Evolutionary conservation across 306 rosid genomes (phyloP), one percentile per base, ranked within the genome.

Genomic region (Cicer bijugum): DNA sequence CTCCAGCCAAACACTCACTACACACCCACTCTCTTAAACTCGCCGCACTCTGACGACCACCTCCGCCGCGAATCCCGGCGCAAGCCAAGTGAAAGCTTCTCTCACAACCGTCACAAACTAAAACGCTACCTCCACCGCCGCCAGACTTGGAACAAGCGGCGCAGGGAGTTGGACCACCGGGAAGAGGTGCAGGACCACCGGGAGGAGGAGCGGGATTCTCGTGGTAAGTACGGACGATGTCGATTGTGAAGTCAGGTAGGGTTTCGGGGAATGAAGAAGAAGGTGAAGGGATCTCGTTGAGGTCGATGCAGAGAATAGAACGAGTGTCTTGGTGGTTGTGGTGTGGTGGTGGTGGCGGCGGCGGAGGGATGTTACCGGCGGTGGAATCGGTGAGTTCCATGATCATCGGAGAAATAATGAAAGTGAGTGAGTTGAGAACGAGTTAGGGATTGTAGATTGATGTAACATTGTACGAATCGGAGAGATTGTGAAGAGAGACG

Each of bases 31-130:
- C 99, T 28, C 74, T 91, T 1, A 77, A 12, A 69, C 20, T 81
- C 46, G 85, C 47, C 1, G 78, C 56, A 1, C 75, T 85, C 67
- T 85, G 90, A 1, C 83, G 84, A 12, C 40, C 23, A 6, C 66
- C 71, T 1, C 89, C 87, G 2, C 91, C 91, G 16, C 89, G 88
- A 86, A 87, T 82, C 74, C 97, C 93, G 6, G 89, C 86, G 80
- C 99, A 95, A 16, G 82, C 72, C 70, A 90, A 70, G 72, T 95
- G 99, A 73, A 83, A 91, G 7, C 89, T 88, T 15, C 96, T 89
- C 91, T 95, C 99, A 67, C 99, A 95, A 8, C 92, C 96, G 69
- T 95, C 99, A n/a, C 99, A 95, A n/a, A 95, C 97, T 0, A 95
- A 85, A 6, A 84, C 39, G 15, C 48, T 48, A 0, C 55, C 90